These are phyloP conservation scores for Craterostigma plantagineum DNA, from an alignment of 257 asterid genomes.

Conservation along the genomic window DNA sequence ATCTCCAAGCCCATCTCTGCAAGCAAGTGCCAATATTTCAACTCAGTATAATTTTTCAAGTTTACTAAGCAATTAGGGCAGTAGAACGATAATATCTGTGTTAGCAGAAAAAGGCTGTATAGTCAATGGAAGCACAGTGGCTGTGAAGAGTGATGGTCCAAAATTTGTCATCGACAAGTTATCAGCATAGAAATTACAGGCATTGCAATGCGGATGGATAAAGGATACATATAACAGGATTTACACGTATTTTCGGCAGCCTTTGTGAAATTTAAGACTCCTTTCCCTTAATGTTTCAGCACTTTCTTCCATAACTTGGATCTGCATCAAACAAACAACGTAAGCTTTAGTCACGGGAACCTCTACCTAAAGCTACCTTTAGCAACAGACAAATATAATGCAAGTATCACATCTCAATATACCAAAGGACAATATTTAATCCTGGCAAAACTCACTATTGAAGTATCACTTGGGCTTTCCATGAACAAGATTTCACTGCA, in stretches of 20 bases:
- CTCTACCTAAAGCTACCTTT: not conserved
- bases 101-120: too few species aligned
- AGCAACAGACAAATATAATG: constrained; percentile 4
- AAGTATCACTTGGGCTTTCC: too few species aligned
- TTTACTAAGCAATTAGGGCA: constrained; percentile 3
- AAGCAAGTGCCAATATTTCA: constrained; percentile 16
- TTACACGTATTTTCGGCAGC: constrained; percentile 86
- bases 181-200: constrained; percentile 5
- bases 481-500: too few species aligned
- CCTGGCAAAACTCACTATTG: too few species aligned
- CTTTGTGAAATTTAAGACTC: constrained; percentile 80
- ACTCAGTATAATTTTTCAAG: not conserved
- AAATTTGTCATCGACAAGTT: not conserved
- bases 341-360: not conserved
- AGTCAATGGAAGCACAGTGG: too few species aligned
- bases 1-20: constrained; percentile 96
- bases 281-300: constrained; percentile 69
- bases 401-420: not conserved
- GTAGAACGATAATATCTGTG: not conserved
- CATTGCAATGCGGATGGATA: constrained; percentile 4
- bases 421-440: too few species aligned
- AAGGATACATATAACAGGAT: constrained; percentile 10
- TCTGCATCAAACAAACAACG: constrained; percentile 30
- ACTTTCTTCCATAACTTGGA: constrained; percentile 82
- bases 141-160: not conserved